Evolutionary conservation across 108 stramenopile genomes (phyloP), one percentile per base, ranked within the genome.

Genomic region (Pseudonitzschia multiseries): DNA sequence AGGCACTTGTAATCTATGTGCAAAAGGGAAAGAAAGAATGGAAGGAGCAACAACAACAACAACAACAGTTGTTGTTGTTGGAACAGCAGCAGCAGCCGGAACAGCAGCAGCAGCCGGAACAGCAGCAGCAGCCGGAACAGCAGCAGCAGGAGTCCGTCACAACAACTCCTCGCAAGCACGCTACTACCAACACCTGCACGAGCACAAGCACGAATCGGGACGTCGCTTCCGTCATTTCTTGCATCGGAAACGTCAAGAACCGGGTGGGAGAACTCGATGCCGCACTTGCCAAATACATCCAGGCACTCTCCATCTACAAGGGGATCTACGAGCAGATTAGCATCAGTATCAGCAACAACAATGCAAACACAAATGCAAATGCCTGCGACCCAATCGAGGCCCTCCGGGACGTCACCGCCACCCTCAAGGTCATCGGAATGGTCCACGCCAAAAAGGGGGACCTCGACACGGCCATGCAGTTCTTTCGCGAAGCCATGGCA

Each of bases 181-280:
- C 0, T 18, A 42, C 42, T 31, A 21, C 15, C 12, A 40, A 40
- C 32, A 15, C 14, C 10, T 2, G 26, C 40, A 21, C 18, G 9
- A 52, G 52, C 44, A 72, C 79, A 40, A 77, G 76, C 17, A 80
- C 83, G 59, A 88, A 80, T 75, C 83, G 88, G 22, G 85, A 92
- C 79, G 86, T 92, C 22, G 91, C 91, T n/a, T 87, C 86, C 54
- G 87, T 85, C 22, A 81, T 92, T 13, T 89, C 88, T 9, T 92
- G 91, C 69, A 92, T 92, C 88, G 91, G 87, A 24, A 92, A 92
- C 56, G 89, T 92, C 20, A 88, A 88, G 61, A 89, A 88, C 41
- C 77, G 89, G 44, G 73, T 83, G 17, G 91, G 91, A 4, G 91
- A 92, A 54, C 75, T 92, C 18, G 87, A 88, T 53, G 89, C 79